Percentiles rank a stretch among this genome's conserved stretches.
phyloP scores from a whole-genome alignment of 768 basidiomycete species.

The Podaxis sp. region DNA sequence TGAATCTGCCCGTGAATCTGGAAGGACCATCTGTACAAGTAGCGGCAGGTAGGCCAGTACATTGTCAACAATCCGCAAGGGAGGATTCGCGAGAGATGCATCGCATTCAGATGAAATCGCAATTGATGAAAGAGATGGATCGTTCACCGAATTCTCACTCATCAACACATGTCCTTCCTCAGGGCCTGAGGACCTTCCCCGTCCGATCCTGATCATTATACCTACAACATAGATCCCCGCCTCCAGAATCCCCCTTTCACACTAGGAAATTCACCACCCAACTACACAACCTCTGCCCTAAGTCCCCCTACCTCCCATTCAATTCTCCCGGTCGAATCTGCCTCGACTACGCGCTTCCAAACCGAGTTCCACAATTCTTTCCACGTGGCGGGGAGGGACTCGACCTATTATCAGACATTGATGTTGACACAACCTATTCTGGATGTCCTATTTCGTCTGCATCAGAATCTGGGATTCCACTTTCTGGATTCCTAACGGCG shows the following conservation, averaged over 20 bases:
- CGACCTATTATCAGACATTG: background rate
- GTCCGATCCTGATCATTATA: slow-evolving; percentile 15
- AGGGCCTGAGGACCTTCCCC: background rate
- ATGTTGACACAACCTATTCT: slow-evolving; percentile 17
- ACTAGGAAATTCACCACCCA: background rate
- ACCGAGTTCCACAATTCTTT: slow-evolving; percentile 20
- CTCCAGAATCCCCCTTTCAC: slow-evolving; percentile 23
- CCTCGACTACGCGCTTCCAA: background rate
- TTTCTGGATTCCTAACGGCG: slow-evolving; percentile 18
- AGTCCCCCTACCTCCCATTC: background rate
- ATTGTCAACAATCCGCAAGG: slow-evolving; percentile 28
- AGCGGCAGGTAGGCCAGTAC: slow-evolving; percentile 21
- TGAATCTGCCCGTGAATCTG: slow-evolving; percentile 12
- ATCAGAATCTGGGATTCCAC: slow-evolving; percentile 30
- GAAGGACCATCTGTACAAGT: slow-evolving; percentile 9
- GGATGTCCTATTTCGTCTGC: slow-evolving; percentile 15
- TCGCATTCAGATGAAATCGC: slow-evolving; percentile 30
- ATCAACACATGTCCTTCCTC: slow-evolving; percentile 13
- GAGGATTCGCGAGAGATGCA: slow-evolving; percentile 32
- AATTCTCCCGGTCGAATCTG: background rate
- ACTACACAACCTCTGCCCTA: slow-evolving; percentile 9
- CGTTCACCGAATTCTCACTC: slow-evolving; percentile 22
- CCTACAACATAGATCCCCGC: slow-evolving; percentile 27
- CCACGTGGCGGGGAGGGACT: slow-evolving; percentile 23
- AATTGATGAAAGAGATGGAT: slow-evolving; percentile 19